Evolutionary conservation across 2,329 filamentous ascomycete species (phyloP), one percentile per base, ranked within the genome.

Genomic region (Coniella lustricola): DNA sequence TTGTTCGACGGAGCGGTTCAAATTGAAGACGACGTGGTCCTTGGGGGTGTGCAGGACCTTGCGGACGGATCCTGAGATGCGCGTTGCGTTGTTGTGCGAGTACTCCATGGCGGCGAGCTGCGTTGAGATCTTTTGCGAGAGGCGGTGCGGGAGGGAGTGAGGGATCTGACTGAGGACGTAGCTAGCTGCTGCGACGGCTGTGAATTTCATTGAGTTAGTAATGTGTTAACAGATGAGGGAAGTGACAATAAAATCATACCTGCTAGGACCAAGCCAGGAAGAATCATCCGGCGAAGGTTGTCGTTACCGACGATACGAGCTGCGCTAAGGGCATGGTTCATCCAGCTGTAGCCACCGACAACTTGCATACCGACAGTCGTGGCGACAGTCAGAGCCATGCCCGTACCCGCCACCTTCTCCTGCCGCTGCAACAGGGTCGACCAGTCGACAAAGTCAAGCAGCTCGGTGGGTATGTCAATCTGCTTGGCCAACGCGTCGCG

Each of bases 401-500:
- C 87, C 3, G 90, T 94, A 34, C 91, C 89, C 5, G 91, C 90
- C 48, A 94, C 76, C 74, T 97, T 98, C 67, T 98, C 93, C 64
- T 97, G 91, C 46, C 83, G 79, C 61, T 96, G 89, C 71, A 95
- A 77, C 5, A 97, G 69, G 10, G 82, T 86, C 16, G 82, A 76
- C 65, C 90, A 75, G 65, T 98, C 93, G 59, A 98, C 87, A 73
- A 98, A 97, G 69, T 98, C 93, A 77, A 77, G 86, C 0, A 95
- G 59, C 61, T 98, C 90, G 3, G 93, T 87, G 46, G 93, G 82
- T 17, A 95, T 82, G 52, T 96, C 82, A 14, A 97, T 83, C 61
- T 95, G 84, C 55, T 89, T 82, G 5, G 88, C 90, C 35, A 95
- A 71, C 2, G 82, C 80, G 64, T 98, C 88, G 51, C 83, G 80